Evolutionary conservation across 202 grass and related monocot species (phyloP).

Genomic region (Carex sylvatica): DNA sequence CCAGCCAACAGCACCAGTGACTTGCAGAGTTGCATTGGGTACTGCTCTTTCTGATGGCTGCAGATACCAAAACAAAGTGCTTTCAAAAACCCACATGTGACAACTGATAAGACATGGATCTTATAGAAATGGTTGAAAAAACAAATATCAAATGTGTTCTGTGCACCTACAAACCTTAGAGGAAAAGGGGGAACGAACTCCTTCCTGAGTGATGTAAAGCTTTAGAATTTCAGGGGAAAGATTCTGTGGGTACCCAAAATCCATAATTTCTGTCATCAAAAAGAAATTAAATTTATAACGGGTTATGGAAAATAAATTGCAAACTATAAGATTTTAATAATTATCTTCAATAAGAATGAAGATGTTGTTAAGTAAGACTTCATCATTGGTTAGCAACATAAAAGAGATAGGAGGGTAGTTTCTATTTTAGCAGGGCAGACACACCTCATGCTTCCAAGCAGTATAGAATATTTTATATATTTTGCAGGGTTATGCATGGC

Average conservation of each 20-base stretch:
- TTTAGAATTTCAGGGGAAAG: slow-evolving; percentile 98
- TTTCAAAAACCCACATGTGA: neutral
- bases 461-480: neutral
- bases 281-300: neutral
- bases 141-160: neutral
- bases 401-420: neutral
- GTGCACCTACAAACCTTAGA: slow-evolving; percentile 63
- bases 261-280: slow-evolving; percentile 90
- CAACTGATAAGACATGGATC: slow-evolving; percentile 16
- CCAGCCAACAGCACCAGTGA: slow-evolving; percentile 98
- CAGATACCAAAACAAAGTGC: slow-evolving; percentile 6
- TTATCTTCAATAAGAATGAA: neutral
- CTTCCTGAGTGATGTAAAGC: slow-evolving; percentile 99
- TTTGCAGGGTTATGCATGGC: neutral
- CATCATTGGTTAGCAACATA: neutral
- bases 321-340: neutral
- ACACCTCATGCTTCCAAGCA: neutral
- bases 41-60: slow-evolving; percentile 83
- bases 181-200: slow-evolving; percentile 91
- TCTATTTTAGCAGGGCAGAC: neutral
- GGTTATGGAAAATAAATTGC: neutral
- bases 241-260: slow-evolving; percentile 98
- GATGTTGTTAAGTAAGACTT: neutral
- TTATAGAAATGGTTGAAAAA: neutral
- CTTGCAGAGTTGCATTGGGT: slow-evolving; percentile 98